Conservation (phyloP, 75 land plant species). For the Cupressus sempervirens region DNA sequence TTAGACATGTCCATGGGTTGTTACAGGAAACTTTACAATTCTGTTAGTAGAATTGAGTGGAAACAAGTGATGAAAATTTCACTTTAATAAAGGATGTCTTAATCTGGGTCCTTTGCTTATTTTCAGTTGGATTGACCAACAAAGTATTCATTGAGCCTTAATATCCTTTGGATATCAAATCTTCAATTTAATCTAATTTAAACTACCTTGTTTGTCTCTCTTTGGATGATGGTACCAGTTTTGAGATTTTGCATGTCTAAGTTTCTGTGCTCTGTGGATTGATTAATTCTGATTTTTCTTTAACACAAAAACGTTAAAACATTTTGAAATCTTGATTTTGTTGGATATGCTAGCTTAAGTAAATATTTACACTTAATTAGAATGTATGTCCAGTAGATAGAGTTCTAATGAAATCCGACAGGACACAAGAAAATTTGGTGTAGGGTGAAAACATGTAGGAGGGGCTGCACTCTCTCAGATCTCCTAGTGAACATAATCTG, state of each 20-base stretch:
- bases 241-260: not conserved
- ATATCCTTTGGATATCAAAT: not conserved
- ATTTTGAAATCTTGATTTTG: not conserved
- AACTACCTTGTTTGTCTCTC: not conserved
- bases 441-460: not conserved
- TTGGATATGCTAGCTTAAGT: not conserved
- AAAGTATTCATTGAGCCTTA: not conserved
- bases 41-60: not conserved
- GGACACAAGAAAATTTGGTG: not conserved
- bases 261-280: not conserved
- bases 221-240: not conserved
- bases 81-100: not conserved
- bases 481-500: not conserved
- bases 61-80: not conserved
- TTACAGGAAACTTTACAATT: not conserved
- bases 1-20: not conserved
- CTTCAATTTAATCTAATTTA: not conserved
- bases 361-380: not conserved
- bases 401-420: not conserved
- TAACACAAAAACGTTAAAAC: not conserved
- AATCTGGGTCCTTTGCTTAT: not conserved
- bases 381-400: not conserved
- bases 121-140: not conserved
- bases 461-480: not conserved
- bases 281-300: not conserved